These are phyloP conservation scores for Pulicaria dysenterica DNA, from an alignment of 129 eudicot species.

Conservation along the genomic window DNA sequence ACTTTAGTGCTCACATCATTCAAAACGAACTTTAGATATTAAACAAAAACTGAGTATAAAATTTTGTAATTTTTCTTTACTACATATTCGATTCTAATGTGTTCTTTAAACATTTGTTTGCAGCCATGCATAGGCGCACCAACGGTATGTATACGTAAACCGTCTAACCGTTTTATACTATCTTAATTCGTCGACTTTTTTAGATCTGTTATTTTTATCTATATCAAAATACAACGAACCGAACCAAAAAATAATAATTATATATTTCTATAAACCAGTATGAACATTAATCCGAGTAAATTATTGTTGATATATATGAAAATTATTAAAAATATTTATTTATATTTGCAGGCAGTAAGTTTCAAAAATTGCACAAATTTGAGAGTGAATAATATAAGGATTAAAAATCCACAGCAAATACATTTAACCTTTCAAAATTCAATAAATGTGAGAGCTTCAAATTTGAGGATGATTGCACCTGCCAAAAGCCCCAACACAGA, in stretches of 20 bases:
- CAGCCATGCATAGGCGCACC: conserved; percentile 91
- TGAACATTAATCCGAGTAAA: no score
- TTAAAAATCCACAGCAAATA: conserved; percentile 80
- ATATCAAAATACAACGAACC: no score
- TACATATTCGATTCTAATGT: conserved; percentile 3
- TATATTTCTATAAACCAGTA: no score
- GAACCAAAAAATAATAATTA: no score
- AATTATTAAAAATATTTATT: no score
- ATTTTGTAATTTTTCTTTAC: neutral
- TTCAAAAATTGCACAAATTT: conserved; percentile 64
- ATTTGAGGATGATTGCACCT: conserved; percentile 57
- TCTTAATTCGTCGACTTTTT: neutral
- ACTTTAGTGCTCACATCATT: no score
- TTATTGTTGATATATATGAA: no score
- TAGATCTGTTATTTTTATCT: neutral
- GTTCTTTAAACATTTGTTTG: conserved; percentile 18
- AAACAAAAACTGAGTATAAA: no score
- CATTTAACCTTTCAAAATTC: conserved; percentile 60
- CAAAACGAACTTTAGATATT: no score
- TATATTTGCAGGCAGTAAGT: conserved; percentile 60
- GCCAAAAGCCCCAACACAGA: conserved; percentile 87
- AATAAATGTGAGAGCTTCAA: conserved; percentile 51
- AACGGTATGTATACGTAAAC: conserved; percentile 58
- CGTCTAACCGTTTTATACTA: neutral
- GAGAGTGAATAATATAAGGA: conserved; percentile 45